Evolutionary conservation across 139 green algal genomes (phyloP).

Genomic region (Cymbomonas tetramitiformis): DNA sequence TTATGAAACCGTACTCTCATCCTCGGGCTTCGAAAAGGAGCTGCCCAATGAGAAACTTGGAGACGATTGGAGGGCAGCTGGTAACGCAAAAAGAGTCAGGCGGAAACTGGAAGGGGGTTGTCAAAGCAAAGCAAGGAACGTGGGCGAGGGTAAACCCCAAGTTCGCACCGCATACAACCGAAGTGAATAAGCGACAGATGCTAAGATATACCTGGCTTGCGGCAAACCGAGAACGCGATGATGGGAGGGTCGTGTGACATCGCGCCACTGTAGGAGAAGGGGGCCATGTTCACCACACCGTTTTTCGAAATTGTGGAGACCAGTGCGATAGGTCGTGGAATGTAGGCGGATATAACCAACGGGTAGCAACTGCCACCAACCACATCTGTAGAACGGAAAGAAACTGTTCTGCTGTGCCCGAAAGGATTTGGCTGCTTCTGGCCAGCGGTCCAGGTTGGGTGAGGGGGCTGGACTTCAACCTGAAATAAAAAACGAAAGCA

Average conservation of each 20-base stretch:
- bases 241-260: slow-evolving; percentile 60
- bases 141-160: not conserved
- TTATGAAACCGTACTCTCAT: no score
- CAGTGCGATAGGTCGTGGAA: slow-evolving; percentile 71
- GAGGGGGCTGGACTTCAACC: no score
- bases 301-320: slow-evolving; percentile 42
- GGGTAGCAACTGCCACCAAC: slow-evolving; percentile 39
- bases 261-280: slow-evolving; percentile 77
- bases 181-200: no score
- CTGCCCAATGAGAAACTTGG: no score
- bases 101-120: not conserved
- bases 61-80: no score
- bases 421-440: no score
- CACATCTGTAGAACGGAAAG: not conserved
- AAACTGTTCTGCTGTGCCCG: no score
- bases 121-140: not conserved
- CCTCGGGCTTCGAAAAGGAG: no score
- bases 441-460: no score
- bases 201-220: no score
- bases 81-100: not conserved
- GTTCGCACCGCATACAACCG: no score
- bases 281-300: slow-evolving; percentile 41
- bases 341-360: slow-evolving; percentile 59
- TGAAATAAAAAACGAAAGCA: no score
- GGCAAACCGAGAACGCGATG: slow-evolving; percentile 43